phyloP scores from a whole-genome alignment of 2,329 filamentous ascomycete genomes.

The Claviceps quebecensis region DNA sequence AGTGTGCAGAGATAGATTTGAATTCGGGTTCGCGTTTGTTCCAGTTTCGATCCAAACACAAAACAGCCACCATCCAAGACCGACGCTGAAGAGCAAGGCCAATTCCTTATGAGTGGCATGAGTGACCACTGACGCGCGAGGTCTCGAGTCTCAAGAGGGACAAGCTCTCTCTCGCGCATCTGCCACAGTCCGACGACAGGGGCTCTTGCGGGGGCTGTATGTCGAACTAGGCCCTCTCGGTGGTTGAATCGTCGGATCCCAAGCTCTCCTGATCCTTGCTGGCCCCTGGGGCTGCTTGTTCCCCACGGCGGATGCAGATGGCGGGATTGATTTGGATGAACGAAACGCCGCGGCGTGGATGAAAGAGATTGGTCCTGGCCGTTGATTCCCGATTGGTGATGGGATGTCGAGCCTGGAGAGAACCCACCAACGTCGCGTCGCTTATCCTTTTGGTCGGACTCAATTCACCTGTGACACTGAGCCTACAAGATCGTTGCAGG shows the following conservation, averaged over 20 bases:
- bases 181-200: conserved; percentile 1
- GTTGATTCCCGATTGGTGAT: conserved; percentile 4
- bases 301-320: background rate
- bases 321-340: background rate
- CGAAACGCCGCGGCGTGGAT: background rate
- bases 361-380: conserved; percentile 1
- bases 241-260: background rate
- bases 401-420: background rate
- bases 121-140: background rate
- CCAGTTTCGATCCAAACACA: background rate
- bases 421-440: background rate
- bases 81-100: background rate
- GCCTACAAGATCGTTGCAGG: background rate
- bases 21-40: background rate
- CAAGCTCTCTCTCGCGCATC: background rate
- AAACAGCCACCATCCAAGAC: background rate
- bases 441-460: no score
- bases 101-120: conserved; percentile 2
- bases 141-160: conserved; percentile 1
- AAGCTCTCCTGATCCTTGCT: background rate
- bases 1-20: background rate
- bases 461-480: background rate
- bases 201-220: conserved; percentile 2
- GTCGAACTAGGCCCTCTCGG: background rate
- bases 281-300: background rate